Evolutionary conservation across 2,329 filamentous ascomycete genomes (phyloP).

Genomic region (Penicillium digitatum): DNA sequence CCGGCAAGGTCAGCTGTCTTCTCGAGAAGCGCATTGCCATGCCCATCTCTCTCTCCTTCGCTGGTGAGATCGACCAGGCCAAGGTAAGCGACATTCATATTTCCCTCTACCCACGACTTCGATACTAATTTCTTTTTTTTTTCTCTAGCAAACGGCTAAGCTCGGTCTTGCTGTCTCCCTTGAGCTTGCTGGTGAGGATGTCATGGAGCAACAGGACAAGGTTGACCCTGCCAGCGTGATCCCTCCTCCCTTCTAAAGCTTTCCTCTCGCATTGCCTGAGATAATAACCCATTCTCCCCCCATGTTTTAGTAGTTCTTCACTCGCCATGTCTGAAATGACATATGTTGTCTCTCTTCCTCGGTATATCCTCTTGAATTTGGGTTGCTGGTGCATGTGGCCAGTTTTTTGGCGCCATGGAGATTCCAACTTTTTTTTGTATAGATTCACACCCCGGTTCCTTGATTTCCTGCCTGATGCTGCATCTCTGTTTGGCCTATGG

Average conservation of each 20-base stretch:
- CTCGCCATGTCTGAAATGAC: slow-evolving; percentile 32
- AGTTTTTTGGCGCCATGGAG: slow-evolving; percentile 40
- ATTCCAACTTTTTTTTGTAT: slow-evolving; percentile 34
- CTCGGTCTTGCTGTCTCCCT: slow-evolving; percentile 91
- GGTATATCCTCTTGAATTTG: slow-evolving; percentile 31
- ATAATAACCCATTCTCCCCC: slow-evolving; percentile 30
- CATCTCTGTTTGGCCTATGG: slow-evolving; percentile 18
- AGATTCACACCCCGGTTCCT: slow-evolving; percentile 34
- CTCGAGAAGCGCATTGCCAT: slow-evolving; percentile 94
- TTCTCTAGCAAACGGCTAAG: slow-evolving; percentile 79
- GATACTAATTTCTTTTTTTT: slow-evolving; percentile 8
- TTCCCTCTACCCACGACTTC: not conserved
- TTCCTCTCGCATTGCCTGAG: slow-evolving; percentile 15
- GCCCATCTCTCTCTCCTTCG: slow-evolving; percentile 89
- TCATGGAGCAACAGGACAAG: slow-evolving; percentile 77
- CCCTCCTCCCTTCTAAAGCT: slow-evolving; percentile 49
- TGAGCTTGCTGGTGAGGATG: slow-evolving; percentile 76
- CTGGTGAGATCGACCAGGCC: slow-evolving; percentile 91
- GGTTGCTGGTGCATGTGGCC: slow-evolving; percentile 34
- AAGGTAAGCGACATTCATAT: slow-evolving; percentile 61
- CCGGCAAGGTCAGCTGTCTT: slow-evolving; percentile 86
- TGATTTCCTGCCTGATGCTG: slow-evolving; percentile 22
- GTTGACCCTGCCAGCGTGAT: slow-evolving; percentile 43
- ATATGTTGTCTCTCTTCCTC: slow-evolving; percentile 31
- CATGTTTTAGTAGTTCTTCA: slow-evolving; percentile 47